Evolutionary conservation across 306 rosid species (phyloP), one percentile per base, ranked within the genome.

Genomic region (Quercus parvula): DNA sequence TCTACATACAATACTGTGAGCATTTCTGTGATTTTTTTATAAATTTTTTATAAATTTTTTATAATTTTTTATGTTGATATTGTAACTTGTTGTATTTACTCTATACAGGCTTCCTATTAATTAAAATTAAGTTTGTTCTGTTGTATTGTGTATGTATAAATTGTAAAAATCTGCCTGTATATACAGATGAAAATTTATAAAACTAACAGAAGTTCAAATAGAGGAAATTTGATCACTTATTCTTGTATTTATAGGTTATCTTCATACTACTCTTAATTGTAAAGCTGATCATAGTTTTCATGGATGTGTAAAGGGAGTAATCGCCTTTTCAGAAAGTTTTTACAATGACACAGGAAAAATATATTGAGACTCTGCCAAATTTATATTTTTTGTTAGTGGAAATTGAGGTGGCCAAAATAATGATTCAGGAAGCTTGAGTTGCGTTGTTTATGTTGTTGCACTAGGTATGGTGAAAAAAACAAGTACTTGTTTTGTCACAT

Each of bases 1-100:
- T 82, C 91, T 55, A 20, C 88, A 55, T 92, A 81, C 81, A 88
- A 91, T 81, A 85, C 86, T 76, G 99, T 93, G 72, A 90, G 92
- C 77, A 66, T 31, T 74, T 73, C 15, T 41, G 20, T 28, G 35
- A 7, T 24, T 71, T 74, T 3, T 38, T 38, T 7, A 38, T 38
- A 38, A 38, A 0, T 71, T 74, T 3, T 38, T 38, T 7, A 38
- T 38, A 38, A 38, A 0, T 1, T 38, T 38, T 38, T 38, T 7
- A 24, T 2, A 38, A 38, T 70, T 19, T 77, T 41, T 22, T 66
- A 52, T 62, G 64, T 71, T 76, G 28, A 8, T 30, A 14, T 18
- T 54, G 18, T 18, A 9, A 6, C 41, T 14, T 41, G 38, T 66
- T 31, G 59, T 72, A 24, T 55, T 30, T 69, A 18, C 25, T 67